Conservation (phyloP, 495 filamentous ascomycete species). For the Aspergillus diversus region DNA sequence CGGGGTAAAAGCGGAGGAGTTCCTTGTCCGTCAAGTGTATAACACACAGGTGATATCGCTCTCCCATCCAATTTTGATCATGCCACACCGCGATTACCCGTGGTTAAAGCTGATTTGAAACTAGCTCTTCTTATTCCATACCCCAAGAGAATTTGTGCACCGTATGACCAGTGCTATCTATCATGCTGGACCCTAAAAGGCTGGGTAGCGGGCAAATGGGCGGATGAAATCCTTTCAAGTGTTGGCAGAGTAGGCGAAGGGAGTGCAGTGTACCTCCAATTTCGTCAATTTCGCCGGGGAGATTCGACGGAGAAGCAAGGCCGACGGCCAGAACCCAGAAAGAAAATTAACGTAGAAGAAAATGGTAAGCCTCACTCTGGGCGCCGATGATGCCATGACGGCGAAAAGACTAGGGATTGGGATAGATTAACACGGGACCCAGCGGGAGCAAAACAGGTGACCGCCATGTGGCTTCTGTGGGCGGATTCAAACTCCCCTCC, state of each 20-base stretch:
- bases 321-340: background rate
- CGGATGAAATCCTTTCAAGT: background rate
- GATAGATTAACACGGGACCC: background rate
- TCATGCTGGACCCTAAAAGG: background rate
- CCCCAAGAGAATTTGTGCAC: background rate
- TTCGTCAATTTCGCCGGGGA: background rate
- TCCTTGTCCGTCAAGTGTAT: background rate
- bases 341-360: background rate
- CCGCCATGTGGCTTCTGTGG: background rate
- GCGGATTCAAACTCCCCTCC: background rate
- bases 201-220: background rate
- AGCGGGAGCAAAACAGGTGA: background rate
- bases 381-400: background rate
- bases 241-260: background rate
- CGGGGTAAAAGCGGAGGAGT: background rate
- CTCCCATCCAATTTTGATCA: background rate
- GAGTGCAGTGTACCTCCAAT: background rate
- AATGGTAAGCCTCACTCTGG: background rate
- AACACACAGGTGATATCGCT: background rate
- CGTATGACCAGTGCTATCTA: background rate
- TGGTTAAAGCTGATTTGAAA: background rate
- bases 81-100: background rate
- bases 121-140: background rate
- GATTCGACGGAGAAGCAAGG: background rate
- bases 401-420: background rate